Conservation (phyloP, 2,329 filamentous ascomycete species). For the Fusarium decemcellulare region DNA sequence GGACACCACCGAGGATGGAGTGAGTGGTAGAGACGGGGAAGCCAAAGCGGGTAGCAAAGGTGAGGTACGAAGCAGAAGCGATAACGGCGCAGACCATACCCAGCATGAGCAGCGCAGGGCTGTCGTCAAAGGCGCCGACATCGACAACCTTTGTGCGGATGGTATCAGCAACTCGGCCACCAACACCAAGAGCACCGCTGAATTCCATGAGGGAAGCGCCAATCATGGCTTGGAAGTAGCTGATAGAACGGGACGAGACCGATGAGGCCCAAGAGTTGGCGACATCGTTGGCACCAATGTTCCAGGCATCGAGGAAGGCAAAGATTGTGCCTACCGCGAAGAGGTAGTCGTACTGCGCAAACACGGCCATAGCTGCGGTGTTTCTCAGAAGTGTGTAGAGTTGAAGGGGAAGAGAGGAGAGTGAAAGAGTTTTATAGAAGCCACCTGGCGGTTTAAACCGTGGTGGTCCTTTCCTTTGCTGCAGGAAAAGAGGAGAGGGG, state of each 20-base stretch:
- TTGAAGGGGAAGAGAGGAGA: not conserved
- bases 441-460: constrained; percentile 9
- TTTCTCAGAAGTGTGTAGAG: not conserved
- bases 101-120: constrained; percentile 69
- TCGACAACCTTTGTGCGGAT: constrained; percentile 73
- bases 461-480: constrained; percentile 7
- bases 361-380: constrained; percentile 41
- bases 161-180: constrained; percentile 72
- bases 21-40: constrained; percentile 75
- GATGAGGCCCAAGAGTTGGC: constrained; percentile 84
- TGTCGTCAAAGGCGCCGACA: constrained; percentile 59
- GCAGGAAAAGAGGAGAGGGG: constrained; percentile 5
- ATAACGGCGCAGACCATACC: constrained; percentile 70
- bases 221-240: constrained; percentile 72
- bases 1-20: constrained; percentile 71
- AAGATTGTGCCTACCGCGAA: constrained; percentile 76
- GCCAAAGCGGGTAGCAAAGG: constrained; percentile 66
- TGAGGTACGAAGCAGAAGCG: constrained; percentile 69
- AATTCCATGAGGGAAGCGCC: constrained; percentile 74
- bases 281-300: constrained; percentile 77
- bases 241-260: constrained; percentile 77
- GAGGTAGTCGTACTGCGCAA: constrained; percentile 72
- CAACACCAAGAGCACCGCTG: constrained; percentile 71
- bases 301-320: constrained; percentile 77
- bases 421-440: not conserved